phyloP scores from a whole-genome alignment of 2,329 filamentous ascomycete genomes.

The Colletotrichum lindemuthianum region DNA sequence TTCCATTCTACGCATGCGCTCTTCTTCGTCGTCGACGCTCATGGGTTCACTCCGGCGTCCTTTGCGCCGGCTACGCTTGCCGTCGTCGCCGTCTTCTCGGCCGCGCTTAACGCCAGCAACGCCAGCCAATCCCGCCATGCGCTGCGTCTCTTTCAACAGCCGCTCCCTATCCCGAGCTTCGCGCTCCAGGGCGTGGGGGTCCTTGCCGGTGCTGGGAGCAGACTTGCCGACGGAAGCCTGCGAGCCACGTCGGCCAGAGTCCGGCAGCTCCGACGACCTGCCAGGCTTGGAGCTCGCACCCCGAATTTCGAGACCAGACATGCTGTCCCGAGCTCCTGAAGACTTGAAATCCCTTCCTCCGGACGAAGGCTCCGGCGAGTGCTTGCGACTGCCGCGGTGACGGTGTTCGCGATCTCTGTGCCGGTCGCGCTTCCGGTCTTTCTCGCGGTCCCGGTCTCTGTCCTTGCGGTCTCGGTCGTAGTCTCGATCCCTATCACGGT shows the following conservation, averaged over 20 bases:
- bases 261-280: constrained; percentile 37
- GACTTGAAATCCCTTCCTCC: constrained; percentile 54
- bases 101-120: constrained; percentile 60
- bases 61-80: constrained; percentile 55
- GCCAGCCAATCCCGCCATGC: constrained; percentile 65
- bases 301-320: constrained; percentile 50
- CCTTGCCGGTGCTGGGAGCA: constrained; percentile 47
- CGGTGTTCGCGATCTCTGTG: constrained; percentile 50
- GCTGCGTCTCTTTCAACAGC: constrained; percentile 74
- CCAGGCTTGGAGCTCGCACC: constrained; percentile 42
- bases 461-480: constrained; percentile 52
- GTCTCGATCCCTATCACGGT: constrained; percentile 49
- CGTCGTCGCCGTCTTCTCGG: constrained; percentile 51
- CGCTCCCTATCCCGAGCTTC: constrained; percentile 74
- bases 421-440: constrained; percentile 51
- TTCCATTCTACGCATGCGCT: constrained; percentile 65
- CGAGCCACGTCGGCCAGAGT: constrained; percentile 48
- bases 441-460: constrained; percentile 46
- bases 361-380: constrained; percentile 42
- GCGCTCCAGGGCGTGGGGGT: constrained; percentile 76
- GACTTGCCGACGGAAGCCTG: constrained; percentile 44
- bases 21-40: constrained; percentile 60
- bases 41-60: constrained; percentile 60
- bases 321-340: constrained; percentile 49
- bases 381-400: constrained; percentile 48